Evolutionary conservation across 495 filamentous ascomycete species (phyloP).

Genomic region (Penicillium desertorum): DNA sequence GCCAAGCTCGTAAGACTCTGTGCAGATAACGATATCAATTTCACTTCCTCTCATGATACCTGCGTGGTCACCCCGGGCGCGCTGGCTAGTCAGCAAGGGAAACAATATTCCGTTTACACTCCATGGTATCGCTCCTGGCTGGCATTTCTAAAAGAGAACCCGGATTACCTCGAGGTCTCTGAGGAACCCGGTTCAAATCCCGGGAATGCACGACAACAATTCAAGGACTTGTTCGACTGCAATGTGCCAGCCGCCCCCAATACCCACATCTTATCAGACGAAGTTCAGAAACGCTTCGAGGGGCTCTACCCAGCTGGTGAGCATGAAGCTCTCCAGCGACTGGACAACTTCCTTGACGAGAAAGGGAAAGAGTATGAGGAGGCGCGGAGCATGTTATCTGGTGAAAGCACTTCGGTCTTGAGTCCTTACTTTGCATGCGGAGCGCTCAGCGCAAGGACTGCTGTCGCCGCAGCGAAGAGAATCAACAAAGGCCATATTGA

Average conservation of each 20-base stretch:
- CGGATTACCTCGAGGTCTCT: constrained; percentile 59
- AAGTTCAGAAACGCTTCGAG: constrained; percentile 57
- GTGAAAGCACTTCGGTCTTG: constrained; percentile 66
- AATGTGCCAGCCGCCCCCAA: constrained; percentile 61
- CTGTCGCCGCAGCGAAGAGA: constrained; percentile 63
- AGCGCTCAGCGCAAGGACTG: constrained; percentile 74
- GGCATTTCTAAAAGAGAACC: constrained; percentile 65
- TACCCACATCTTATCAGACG: constrained; percentile 60
- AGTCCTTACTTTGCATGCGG: constrained; percentile 78
- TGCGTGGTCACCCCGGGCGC: constrained; percentile 76
- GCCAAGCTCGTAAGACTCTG: constrained; percentile 60
- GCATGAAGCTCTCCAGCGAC: constrained; percentile 63
- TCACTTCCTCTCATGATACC: constrained; percentile 71
- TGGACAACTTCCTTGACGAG: constrained; percentile 69
- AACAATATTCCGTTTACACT: constrained; percentile 79
- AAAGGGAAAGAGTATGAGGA: constrained; percentile 62
- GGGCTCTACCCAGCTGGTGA: constrained; percentile 79
- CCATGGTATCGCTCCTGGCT: constrained; percentile 83
- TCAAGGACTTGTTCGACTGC: constrained; percentile 60
- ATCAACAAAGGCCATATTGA: constrained; percentile 71
- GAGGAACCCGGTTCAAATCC: constrained; percentile 65
- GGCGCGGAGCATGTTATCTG: constrained; percentile 59
- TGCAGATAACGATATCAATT: constrained; percentile 58
- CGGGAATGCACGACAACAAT: constrained; percentile 47
- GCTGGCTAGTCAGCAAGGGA: constrained; percentile 61